Base-by-base conservation (phyloP, 169 alveolate species). In the Toxoplasma gondii region DNA sequence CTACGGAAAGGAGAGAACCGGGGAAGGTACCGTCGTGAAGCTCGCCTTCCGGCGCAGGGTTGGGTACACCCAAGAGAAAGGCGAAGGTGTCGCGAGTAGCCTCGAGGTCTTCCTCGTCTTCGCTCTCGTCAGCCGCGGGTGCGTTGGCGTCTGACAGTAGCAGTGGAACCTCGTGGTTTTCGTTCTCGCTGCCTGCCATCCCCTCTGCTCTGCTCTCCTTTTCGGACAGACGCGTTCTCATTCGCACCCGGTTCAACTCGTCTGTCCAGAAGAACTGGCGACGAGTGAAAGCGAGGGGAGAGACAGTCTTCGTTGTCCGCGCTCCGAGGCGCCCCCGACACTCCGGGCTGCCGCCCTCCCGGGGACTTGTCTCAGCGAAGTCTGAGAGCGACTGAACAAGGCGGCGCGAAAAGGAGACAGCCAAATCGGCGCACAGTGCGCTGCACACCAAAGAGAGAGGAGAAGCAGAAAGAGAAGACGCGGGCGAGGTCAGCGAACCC, bases 51-150 rank as follows among this genome's bases (percentile, higher is more conserved):
- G 10, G 86, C 39, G 10, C 39, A 19, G 86, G 86, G n/a, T 78
- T 38, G 45, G 86, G n/a, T 10, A 78, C 45, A 17, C 86, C 86
- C 86, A 78, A 45, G n/a, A 78, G 86, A n/a, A 78, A 78, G 45
- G 29, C 86, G 45, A 78, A n/a, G 10, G 86, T n/a, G 39, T 78
- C 86, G 5, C 86, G 86, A 12, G 86, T 45, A 17, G 44, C 39
- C 43, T 10, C 45, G 29, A 78, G 49, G n/a, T 78, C 86, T 1
- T 78, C 86, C n/a, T 78, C 45, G 7, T n/a, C 45, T 4, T 78
- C 45, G 86, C 86, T 27, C 31, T 27, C 83, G 34, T 38, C 86
- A 17, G 27, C 86, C 7, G 39, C 86, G 45, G 49, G 39, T 45
- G 39, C 5, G 39, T 36, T 78, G 44, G 24, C n/a, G 44, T 78